Evolutionary conservation across 179 eudicot genomes (phyloP).

Genomic region (Silene coronaria): DNA sequence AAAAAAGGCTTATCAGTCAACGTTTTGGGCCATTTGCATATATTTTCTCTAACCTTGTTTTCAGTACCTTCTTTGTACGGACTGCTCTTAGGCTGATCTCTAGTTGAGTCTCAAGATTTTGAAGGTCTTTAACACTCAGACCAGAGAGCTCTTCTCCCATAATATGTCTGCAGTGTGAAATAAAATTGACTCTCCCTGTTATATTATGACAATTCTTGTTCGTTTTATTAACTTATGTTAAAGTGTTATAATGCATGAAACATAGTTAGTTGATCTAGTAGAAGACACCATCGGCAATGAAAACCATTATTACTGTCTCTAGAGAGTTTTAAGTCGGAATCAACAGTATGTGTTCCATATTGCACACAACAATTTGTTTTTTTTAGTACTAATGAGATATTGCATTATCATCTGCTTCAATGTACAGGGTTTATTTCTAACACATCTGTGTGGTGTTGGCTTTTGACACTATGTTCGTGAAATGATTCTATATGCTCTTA

Average conservation of each 20-base stretch:
- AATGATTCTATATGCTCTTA: neutral
- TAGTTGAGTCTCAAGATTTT: constrained; percentile 38
- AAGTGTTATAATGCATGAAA: neutral
- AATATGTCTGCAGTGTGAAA: constrained; percentile 31
- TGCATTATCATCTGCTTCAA: constrained; percentile 7
- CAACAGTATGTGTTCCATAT: neutral
- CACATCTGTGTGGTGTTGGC: neutral
- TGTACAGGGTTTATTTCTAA: neutral
- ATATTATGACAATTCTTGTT: neutral
- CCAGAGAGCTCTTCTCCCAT: constrained; percentile 54
- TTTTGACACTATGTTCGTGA: neutral
- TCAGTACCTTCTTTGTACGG: constrained; percentile 35
- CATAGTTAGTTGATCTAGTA: neutral
- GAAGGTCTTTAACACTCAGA: constrained; percentile 37
- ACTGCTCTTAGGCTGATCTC: constrained; percentile 43
- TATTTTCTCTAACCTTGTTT: neutral
- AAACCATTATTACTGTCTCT: neutral
- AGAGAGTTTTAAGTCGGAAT: neutral
- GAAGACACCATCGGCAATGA: neutral
- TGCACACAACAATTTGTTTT: neutral
- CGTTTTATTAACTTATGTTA: neutral
- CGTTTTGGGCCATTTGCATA: neutral
- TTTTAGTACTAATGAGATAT: neutral
- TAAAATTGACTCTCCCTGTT: neutral
- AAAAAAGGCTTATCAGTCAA: constrained; percentile 11